Conservation (phyloP, 257 asterid genomes). For the Solanum infundibuliforme region DNA sequence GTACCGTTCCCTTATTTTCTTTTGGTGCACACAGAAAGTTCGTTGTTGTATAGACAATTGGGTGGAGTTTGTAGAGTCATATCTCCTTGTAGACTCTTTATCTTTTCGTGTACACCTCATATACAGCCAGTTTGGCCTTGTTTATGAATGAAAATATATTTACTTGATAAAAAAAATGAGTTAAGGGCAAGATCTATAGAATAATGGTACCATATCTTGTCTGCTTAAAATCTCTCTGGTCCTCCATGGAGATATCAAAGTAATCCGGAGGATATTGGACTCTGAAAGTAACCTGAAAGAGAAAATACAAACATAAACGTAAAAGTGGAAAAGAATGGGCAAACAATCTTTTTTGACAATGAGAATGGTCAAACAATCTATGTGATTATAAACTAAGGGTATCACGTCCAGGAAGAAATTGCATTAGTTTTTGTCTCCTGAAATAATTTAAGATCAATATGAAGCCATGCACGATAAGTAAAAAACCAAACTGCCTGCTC, state of each 20-base stretch:
- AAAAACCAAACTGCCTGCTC: background rate
- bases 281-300: constrained; percentile 64
- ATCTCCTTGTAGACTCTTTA: background rate
- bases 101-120: background rate
- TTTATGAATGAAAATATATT: background rate
- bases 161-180: background rate
- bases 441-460: background rate
- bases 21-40: background rate
- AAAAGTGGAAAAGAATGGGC: background rate
- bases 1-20: background rate
- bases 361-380: background rate
- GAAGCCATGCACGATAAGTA: background rate
- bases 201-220: constrained; percentile 73
- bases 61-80: background rate
- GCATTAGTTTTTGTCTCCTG: background rate
- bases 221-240: constrained; percentile 93
- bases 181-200: background rate
- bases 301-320: background rate
- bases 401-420: background rate
- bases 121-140: background rate
- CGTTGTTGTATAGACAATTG: background rate
- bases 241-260: constrained; percentile 78
- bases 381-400: background rate
- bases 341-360: background rate
- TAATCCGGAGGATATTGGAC: constrained; percentile 87